Evolutionary conservation across 1,284 basidiomycete species (phyloP).

Genomic region (Dichomitus squalens): DNA sequence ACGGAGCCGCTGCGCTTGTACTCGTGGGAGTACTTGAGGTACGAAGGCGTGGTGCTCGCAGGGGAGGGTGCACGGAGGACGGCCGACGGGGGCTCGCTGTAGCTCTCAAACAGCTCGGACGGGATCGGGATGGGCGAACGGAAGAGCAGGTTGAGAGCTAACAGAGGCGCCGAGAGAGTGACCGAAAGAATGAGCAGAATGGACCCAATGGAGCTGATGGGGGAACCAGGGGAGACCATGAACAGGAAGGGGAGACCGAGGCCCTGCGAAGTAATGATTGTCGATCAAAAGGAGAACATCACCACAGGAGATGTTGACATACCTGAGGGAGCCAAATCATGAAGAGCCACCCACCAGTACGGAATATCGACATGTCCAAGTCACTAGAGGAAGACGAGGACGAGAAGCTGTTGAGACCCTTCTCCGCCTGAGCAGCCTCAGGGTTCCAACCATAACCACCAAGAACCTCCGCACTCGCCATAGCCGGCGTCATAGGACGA

Average conservation of each 20-base stretch:
- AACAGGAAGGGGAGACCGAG: conserved; percentile 64
- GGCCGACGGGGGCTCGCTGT: conserved; percentile 43
- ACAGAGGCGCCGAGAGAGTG: conserved; percentile 63
- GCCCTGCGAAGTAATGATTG: conserved; percentile 39
- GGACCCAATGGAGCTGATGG: conserved; percentile 41
- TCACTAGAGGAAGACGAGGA: conserved; percentile 41
- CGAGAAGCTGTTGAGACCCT: conserved; percentile 48
- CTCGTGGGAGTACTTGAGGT: conserved; percentile 45
- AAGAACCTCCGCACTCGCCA: conserved; percentile 59
- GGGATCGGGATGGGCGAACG: conserved; percentile 67
- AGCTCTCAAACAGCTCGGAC: conserved; percentile 60
- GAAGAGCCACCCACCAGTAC: conserved; percentile 61
- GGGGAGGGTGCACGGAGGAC: conserved; percentile 46
- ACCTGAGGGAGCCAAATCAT: conserved; percentile 70
- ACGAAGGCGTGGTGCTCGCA: conserved; percentile 38
- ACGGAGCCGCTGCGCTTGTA: conserved; percentile 65
- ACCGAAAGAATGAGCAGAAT: conserved; percentile 62
- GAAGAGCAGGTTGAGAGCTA: conserved; percentile 60
- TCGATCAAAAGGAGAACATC: neutral
- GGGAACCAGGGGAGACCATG: conserved; percentile 40
- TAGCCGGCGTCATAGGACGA: conserved; percentile 52
- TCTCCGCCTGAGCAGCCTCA: conserved; percentile 48
- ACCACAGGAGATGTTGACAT: conserved; percentile 9
- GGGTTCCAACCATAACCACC: conserved; percentile 64
- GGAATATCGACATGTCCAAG: conserved; percentile 55